These are phyloP conservation scores for Phytophthora foliorum DNA, from an alignment of 352 stramenopile species.

Conservation along the genomic window DNA sequence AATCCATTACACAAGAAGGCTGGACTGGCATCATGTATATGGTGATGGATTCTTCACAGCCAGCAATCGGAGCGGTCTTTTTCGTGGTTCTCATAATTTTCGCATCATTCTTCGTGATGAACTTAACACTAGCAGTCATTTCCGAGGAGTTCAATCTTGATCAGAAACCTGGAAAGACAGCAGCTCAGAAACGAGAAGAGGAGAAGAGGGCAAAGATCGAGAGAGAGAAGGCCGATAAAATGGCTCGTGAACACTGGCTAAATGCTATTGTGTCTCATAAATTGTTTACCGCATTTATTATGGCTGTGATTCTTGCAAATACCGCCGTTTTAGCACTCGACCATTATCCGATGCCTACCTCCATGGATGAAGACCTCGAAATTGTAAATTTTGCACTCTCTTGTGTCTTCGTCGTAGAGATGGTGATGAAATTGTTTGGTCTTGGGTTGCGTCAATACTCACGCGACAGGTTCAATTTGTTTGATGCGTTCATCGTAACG, in stretches of 20 bases:
- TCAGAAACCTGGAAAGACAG: conserved; percentile 43
- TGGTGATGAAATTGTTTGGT: conserved; percentile 88
- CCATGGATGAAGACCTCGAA: conserved; percentile 67
- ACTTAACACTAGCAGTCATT: conserved; percentile 94
- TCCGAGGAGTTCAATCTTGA: conserved; percentile 91
- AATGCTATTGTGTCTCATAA: conserved; percentile 71
- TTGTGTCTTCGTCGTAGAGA: conserved; percentile 78
- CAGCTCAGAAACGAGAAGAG: conserved; percentile 49
- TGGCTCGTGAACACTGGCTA: conserved; percentile 46
- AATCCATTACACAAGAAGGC: conserved; percentile 94
- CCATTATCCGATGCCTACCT: conserved; percentile 76
- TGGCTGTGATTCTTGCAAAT: conserved; percentile 88
- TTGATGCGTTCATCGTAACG: conserved; percentile 90
- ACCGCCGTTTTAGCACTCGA: conserved; percentile 84
- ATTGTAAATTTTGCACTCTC: conserved; percentile 86
- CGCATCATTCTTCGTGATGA: conserved; percentile 95
- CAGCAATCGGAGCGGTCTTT: conserved; percentile 80
- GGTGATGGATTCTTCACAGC: conserved; percentile 67
- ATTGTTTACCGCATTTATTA: conserved; percentile 70
- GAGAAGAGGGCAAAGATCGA: conserved; percentile 41
- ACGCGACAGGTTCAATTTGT: conserved; percentile 83
- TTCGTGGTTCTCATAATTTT: conserved; percentile 94
- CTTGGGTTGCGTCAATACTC: conserved; percentile 82
- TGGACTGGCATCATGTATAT: conserved; percentile 95
- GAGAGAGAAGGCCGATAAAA: conserved; percentile 43